Conservation (phyloP, 345 rosid genomes). For the Eutrema japonicum region DNA sequence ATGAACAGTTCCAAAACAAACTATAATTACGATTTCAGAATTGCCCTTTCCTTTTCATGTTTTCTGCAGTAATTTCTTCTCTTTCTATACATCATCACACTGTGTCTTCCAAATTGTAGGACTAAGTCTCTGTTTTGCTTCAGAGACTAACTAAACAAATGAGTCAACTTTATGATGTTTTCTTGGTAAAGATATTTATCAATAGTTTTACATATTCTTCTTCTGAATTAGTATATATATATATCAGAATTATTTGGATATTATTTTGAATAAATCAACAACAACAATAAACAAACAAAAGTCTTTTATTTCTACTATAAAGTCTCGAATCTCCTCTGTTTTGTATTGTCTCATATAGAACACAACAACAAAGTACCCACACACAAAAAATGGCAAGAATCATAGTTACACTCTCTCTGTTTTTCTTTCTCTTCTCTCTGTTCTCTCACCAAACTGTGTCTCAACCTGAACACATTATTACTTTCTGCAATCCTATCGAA, state of each 20-base stretch:
- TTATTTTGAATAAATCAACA: neutral
- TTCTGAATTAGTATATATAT: neutral
- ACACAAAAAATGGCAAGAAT: constrained; percentile 5
- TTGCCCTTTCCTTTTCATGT: too few species aligned
- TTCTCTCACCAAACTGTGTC: constrained; percentile 4
- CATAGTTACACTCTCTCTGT: neutral
- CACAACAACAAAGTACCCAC: neutral
- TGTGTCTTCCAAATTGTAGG: too few species aligned
- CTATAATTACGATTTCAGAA: too few species aligned
- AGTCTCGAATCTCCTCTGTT: neutral
- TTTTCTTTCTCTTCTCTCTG: constrained; percentile 1
- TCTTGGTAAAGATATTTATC: too few species aligned
- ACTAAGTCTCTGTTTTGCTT: too few species aligned
- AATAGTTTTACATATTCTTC: neutral
- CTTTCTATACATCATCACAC: too few species aligned
- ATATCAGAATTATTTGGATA: too few species aligned
- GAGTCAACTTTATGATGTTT: too few species aligned
- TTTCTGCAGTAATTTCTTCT: too few species aligned
- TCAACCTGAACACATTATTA: neutral
- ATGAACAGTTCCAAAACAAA: too few species aligned
- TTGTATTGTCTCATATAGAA: neutral
- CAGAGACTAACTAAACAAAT: too few species aligned
- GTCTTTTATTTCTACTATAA: neutral
- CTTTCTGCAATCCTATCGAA: neutral
- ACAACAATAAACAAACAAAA: neutral